These are phyloP conservation scores for Ascochyta viciae-villosae DNA, from an alignment of 2,329 filamentous ascomycete species.

Conservation along the genomic window DNA sequence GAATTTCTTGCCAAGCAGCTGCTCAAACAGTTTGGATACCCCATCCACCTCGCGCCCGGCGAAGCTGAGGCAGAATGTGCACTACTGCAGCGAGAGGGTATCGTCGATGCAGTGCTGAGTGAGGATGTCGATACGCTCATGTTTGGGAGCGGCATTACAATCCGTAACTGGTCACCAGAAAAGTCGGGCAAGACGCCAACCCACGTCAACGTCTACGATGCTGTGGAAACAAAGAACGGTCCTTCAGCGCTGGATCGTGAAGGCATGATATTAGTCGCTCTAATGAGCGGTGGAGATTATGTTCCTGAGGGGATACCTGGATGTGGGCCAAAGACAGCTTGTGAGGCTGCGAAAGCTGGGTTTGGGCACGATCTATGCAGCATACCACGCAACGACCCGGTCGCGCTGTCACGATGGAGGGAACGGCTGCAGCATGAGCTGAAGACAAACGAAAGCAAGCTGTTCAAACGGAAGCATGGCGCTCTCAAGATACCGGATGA, in stretches of 20 bases:
- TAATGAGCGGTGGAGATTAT: slow-evolving; percentile 97
- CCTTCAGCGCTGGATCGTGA: slow-evolving; percentile 74
- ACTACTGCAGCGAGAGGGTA: slow-evolving; percentile 76
- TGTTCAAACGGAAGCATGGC: slow-evolving; percentile 79
- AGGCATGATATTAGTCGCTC: slow-evolving; percentile 90
- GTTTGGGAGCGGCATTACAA: slow-evolving; percentile 84
- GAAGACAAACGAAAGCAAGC: slow-evolving; percentile 79
- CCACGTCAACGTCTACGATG: slow-evolving; percentile 83
- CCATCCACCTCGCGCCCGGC: slow-evolving; percentile 84
- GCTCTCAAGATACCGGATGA: slow-evolving; percentile 76
- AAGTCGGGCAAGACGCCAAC: slow-evolving; percentile 74
- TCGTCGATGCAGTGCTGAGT: slow-evolving; percentile 82
- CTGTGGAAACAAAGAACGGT: slow-evolving; percentile 61
- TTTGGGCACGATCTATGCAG: slow-evolving; percentile 80
- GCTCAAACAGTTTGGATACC: slow-evolving; percentile 84
- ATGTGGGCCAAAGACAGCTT: slow-evolving; percentile 87
- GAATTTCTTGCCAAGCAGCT: slow-evolving; percentile 82
- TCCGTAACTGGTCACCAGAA: slow-evolving; percentile 85
- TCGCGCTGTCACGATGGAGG: slow-evolving; percentile 73
- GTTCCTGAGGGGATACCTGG: slow-evolving; percentile 85
- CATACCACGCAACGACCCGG: slow-evolving; percentile 65
- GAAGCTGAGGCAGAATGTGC: slow-evolving; percentile 98
- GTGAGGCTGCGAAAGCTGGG: slow-evolving; percentile 86
- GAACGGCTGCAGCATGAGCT: slow-evolving; percentile 76
- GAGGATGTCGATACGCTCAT: slow-evolving; percentile 98